A percentile compares a stretch with the other conserved stretches of the same genome.
phyloP scores from a whole-genome alignment of 2,329 filamentous ascomycete species.

The Monilinia polystroma region DNA sequence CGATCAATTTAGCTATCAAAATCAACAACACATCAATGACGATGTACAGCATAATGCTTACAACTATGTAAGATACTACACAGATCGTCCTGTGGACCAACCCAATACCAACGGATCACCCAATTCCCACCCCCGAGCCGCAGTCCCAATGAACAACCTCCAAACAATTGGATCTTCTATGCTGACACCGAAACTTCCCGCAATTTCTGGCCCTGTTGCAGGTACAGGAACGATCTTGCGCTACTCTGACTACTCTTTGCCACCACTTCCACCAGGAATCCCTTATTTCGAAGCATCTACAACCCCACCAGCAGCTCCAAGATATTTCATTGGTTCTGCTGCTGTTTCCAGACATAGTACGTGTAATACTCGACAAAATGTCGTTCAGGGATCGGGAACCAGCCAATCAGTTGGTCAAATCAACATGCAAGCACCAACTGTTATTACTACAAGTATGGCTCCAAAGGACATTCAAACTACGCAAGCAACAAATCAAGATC shows the following conservation, averaged over 20 bases:
- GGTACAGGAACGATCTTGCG: background rate
- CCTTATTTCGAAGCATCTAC: background rate
- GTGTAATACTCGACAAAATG: background rate
- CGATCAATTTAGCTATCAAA: background rate
- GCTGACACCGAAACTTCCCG: background rate
- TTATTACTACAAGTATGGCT: background rate
- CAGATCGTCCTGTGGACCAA: background rate
- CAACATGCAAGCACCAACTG: background rate
- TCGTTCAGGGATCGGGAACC: background rate
- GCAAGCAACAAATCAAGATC: background rate
- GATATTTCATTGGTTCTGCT: background rate
- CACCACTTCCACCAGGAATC: constrained; percentile 2
- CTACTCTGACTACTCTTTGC: background rate
- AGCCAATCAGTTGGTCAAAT: background rate
- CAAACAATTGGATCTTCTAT: background rate
- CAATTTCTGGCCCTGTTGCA: too few species aligned
- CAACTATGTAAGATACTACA: constrained; percentile 8
- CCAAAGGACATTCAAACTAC: background rate
- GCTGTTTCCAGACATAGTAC: background rate
- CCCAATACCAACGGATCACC: background rate
- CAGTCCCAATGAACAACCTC: background rate
- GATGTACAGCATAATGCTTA: background rate
- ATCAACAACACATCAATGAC: background rate
- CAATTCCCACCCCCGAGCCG: background rate
- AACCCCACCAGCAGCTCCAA: background rate